Evolutionary conservation across 2,329 filamentous ascomycete genomes (phyloP), one percentile per base, ranked within the genome.

Genomic region (Onygena corvina): DNA sequence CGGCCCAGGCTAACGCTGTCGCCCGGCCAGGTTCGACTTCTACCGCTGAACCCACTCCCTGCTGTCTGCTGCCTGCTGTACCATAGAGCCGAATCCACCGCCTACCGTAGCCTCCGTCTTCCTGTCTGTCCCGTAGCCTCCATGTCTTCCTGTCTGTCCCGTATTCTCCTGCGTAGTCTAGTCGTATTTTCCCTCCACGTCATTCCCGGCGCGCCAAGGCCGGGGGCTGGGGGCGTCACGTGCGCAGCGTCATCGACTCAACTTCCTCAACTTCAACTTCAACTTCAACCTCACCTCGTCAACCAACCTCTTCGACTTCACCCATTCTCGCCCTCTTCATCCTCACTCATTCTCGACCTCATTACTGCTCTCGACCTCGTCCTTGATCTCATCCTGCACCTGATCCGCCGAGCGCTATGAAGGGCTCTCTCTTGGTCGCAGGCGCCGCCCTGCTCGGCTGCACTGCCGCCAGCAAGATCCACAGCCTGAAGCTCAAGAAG

Each of bases 401-500:
- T 16, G 4, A 20, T 21, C 14, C 20, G 11, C 27, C 7, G 25
- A 46, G 30, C 42, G 67, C 53, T 69, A 96, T 95, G 90, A 95
- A 93, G 83, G 81, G 81, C 69, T 75, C 82, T 71, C 74, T 88
- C 63, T 70, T 94, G 65, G 75, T 87, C 67, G 83, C 86, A 66
- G 80, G 81, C 71, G 81, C 82, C 63, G 76, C 82, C 74, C 80
- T 93, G 76, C 76, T 89, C 64, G 84, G 85, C 74, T 81, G 83
- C 66, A 84, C 84, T 66, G 78, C 85, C 65, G 90, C 87, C 60
- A 29, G 27, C 14, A 87, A 81, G 62, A 76, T 94, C 58, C 87
- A 96, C 80, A 93, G 87, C 77, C 83, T 95, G 79, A 92, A 93
- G 78, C 83, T 98, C 64, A 85, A 95, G 79, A 98, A 98, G 83